Percentiles rank a stretch among this genome's conserved stretches.
Evolutionary conservation across 2,329 filamentous ascomycete species (phyloP).

Genomic region (Alternaria arbusti): DNA sequence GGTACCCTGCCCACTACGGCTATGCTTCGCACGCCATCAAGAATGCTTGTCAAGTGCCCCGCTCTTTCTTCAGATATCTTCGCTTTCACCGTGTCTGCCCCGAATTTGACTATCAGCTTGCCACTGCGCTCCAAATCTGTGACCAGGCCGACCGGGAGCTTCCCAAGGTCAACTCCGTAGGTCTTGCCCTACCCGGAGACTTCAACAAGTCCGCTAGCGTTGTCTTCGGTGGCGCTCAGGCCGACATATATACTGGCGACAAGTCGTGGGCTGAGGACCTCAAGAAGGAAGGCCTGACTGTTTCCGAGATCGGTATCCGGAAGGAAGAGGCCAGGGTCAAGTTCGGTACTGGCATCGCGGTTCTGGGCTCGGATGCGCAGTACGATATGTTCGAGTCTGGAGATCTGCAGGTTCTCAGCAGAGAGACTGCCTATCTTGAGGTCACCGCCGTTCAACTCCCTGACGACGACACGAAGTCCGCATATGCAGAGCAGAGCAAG

Average conservation of each 20-base stretch:
- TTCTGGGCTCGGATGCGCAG: conserved; percentile 52
- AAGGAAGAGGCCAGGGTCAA: conserved; percentile 56
- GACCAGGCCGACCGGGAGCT: conserved; percentile 71
- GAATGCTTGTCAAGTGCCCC: conserved; percentile 71
- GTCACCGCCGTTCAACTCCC: conserved; percentile 58
- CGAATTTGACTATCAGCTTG: conserved; percentile 74
- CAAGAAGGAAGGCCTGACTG: conserved; percentile 21
- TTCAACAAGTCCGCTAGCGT: conserved; percentile 81
- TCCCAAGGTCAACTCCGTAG: conserved; percentile 61
- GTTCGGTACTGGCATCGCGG: conserved; percentile 58
- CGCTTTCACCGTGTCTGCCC: conserved; percentile 84
- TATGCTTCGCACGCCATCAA: conserved; percentile 58
- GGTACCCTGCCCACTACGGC: conserved; percentile 62
- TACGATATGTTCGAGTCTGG: conserved; percentile 45
- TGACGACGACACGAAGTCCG: conserved; percentile 50
- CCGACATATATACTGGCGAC: conserved; percentile 50
- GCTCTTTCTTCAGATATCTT: conserved; percentile 89
- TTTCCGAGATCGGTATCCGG: conserved; percentile 49
- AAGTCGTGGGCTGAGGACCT: conserved; percentile 50
- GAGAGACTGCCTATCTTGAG: conserved; percentile 44
- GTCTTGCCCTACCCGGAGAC: conserved; percentile 68
- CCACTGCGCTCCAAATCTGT: conserved; percentile 70
- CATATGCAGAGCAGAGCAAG: conserved; percentile 54
- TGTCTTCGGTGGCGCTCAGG: conserved; percentile 67
- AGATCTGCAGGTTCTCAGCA: conserved; percentile 23